phyloP scores from a whole-genome alignment of 2,329 filamentous ascomycete genomes.

The Fusarium lyarnte region DNA sequence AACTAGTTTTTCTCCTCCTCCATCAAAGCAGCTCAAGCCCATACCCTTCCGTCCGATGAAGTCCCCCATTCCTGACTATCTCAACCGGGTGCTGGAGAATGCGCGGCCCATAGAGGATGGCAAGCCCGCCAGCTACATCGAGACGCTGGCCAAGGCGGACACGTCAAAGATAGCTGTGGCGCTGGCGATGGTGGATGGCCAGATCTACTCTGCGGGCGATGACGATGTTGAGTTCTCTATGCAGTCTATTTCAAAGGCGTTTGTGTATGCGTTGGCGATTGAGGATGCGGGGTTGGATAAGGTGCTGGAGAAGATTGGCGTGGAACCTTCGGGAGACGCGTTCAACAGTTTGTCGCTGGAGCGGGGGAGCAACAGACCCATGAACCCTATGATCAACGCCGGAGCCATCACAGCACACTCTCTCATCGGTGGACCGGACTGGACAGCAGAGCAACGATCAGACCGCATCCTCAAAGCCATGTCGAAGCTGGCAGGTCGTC shows the following conservation, averaged over 20 bases:
- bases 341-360: conserved; percentile 50
- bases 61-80: conserved; percentile 50
- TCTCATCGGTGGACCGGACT: conserved; percentile 42
- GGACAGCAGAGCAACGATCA: conserved; percentile 48
- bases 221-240: conserved; percentile 53
- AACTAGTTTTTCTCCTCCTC: neutral
- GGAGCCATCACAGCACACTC: conserved; percentile 49
- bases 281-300: conserved; percentile 48
- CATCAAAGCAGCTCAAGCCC: neutral
- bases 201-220: conserved; percentile 52
- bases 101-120: conserved; percentile 45
- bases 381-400: conserved; percentile 52
- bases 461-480: conserved; percentile 49
- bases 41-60: conserved; percentile 40
- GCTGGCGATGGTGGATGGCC: conserved; percentile 52
- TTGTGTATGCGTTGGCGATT: conserved; percentile 53
- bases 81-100: conserved; percentile 46
- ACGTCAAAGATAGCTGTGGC: conserved; percentile 52
- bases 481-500: conserved; percentile 49
- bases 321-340: conserved; percentile 52
- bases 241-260: conserved; percentile 54
- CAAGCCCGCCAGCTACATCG: conserved; percentile 50
- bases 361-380: conserved; percentile 45
- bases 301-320: conserved; percentile 53
- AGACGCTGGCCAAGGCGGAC: conserved; percentile 51